Conservation (phyloP, 192 early-diverging fungal species). For the Dimargaris xerosporica region DNA sequence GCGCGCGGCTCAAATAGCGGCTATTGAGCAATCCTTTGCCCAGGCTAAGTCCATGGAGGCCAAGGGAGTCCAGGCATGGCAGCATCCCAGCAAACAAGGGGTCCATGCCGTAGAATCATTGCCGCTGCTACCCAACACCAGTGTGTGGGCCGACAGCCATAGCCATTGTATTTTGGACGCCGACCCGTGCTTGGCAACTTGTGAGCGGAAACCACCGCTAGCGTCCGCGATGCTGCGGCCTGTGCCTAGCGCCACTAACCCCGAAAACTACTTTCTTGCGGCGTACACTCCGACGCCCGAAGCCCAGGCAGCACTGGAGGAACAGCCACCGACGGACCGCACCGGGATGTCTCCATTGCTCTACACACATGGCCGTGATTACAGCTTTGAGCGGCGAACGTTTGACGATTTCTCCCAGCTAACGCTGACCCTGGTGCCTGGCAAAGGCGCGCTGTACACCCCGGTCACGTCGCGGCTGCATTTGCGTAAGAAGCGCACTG, state of each 20-base stretch:
- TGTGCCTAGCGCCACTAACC: not conserved
- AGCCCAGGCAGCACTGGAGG: not conserved
- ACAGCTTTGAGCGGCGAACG: conserved; percentile 2
- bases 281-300: not conserved
- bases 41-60: not conserved
- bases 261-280: not conserved
- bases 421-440: not conserved
- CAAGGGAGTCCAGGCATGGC: conserved; percentile 3
- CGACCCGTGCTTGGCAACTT: not conserved
- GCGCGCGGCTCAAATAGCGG: conserved; percentile 1
- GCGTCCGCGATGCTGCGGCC: not conserved
- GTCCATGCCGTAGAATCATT: conserved; percentile 9
- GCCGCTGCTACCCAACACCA: conserved; percentile 7
- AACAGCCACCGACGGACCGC: not conserved
- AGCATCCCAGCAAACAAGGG: not conserved
- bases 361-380: conserved; percentile 7
- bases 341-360: not conserved
- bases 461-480: not conserved
- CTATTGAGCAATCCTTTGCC: conserved; percentile 7
- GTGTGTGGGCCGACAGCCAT: not conserved
- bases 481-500: conserved; percentile 3
- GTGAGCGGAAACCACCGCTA: not conserved
- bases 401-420: conserved; percentile 7
- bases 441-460: not conserved
- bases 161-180: conserved; percentile 8